Percentiles rank a stretch among this genome's conserved stretches.
Evolutionary conservation across 2,329 filamentous ascomycete genomes (phyloP).

Genomic region (Trichoderma guizhouense): DNA sequence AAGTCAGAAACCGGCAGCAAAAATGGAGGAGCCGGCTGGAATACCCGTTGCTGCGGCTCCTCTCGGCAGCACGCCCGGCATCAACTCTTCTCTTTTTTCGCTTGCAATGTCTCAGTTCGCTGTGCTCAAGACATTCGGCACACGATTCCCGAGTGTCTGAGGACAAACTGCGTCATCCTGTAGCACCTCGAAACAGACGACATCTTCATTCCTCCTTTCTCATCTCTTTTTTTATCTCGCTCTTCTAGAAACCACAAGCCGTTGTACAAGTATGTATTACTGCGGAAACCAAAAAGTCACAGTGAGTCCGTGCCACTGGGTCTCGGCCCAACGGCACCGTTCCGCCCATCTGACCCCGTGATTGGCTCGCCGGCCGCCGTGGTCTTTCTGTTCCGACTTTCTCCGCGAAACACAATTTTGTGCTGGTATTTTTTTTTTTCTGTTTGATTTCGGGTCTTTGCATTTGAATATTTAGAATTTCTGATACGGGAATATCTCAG

Average conservation of each 20-base stretch:
- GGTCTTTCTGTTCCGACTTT: constrained; percentile 20
- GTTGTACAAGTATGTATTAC: not conserved
- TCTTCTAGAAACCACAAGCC: not conserved
- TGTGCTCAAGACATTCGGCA: not conserved
- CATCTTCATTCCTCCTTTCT: not conserved
- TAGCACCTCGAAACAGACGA: not conserved
- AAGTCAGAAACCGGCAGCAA: not conserved
- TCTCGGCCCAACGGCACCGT: constrained; percentile 24
- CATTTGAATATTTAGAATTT: not conserved
- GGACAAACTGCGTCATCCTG: not conserved
- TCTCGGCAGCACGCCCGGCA: not conserved
- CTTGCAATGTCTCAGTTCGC: not conserved
- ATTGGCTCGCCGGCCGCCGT: constrained; percentile 18
- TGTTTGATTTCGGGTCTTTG: not conserved
- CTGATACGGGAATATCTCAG: not conserved
- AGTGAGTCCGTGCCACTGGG: not conserved
- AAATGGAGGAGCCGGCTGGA: not conserved
- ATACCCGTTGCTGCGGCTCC: constrained; percentile 1
- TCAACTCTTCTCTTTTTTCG: not conserved
- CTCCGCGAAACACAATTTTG: constrained; percentile 9
- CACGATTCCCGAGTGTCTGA: constrained; percentile 6
- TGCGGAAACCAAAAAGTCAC: not conserved
- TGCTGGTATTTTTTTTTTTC: not conserved
- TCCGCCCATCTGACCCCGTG: not conserved
- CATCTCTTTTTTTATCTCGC: not conserved